Evolutionary conservation across 805 yeast species (phyloP).

Genomic region (Isabelozyma pseudorhagii): DNA sequence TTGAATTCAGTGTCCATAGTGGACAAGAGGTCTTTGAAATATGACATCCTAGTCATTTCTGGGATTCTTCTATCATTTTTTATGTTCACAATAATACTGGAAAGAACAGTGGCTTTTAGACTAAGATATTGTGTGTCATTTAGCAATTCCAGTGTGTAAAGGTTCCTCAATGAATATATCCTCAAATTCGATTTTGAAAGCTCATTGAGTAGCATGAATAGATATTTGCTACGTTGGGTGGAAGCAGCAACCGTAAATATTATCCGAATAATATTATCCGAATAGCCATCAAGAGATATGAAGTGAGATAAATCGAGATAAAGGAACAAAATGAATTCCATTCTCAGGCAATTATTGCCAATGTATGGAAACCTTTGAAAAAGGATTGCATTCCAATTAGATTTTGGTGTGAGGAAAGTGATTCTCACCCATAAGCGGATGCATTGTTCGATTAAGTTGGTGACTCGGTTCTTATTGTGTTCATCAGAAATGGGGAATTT

Average conservation of each 20-base stretch:
- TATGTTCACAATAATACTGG: constrained; percentile 16
- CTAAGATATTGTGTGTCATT: constrained; percentile 15
- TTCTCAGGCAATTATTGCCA: constrained; percentile 37
- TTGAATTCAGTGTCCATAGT: constrained; percentile 25
- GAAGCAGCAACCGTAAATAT: constrained; percentile 23
- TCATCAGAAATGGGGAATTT: constrained; percentile 26
- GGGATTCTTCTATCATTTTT: constrained; percentile 7
- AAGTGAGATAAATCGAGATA: constrained; percentile 21
- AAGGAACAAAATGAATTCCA: constrained; percentile 26
- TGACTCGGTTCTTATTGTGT: constrained; percentile 17
- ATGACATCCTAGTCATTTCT: constrained; percentile 9
- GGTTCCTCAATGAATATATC: constrained; percentile 14
- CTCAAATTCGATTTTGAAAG: constrained; percentile 7
- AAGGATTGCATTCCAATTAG: constrained; percentile 34
- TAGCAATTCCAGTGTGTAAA: constrained; percentile 12
- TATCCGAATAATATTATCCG: constrained; percentile 17
- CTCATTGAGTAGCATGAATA: constrained; percentile 10
- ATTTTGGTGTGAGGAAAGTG: constrained; percentile 11
- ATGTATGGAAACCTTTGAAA: constrained; percentile 37
- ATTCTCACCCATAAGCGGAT: constrained; percentile 29
- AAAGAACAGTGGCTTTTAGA: constrained; percentile 15
- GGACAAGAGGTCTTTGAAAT: constrained; percentile 17
- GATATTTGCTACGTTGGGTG: constrained; percentile 23
- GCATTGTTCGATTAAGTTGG: constrained; percentile 20
- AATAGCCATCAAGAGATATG: constrained; percentile 12